Percentiles rank a stretch among this genome's conserved stretches.
These are phyloP conservation scores for Porcisia hertigi DNA, from an alignment of 208 protist genomes.

Conservation along the genomic window DNA sequence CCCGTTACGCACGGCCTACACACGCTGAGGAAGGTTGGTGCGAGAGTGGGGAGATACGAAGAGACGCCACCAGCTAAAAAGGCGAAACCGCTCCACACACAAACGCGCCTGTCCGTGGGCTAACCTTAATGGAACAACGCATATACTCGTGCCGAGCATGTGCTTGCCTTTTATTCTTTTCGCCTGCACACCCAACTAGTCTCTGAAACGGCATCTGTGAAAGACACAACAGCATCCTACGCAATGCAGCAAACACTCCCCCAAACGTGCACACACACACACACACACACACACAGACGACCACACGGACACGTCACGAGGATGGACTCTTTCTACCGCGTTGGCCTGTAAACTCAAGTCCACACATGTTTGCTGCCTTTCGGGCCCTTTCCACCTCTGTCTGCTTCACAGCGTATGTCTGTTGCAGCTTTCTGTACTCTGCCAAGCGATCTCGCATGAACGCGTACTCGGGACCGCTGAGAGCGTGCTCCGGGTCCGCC, in stretches of 20 bases:
- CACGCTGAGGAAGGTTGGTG: too few relatives aligned
- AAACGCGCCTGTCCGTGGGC: too few relatives aligned
- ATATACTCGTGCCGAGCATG: not conserved
- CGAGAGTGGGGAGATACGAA: too few relatives aligned
- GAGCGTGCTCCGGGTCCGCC: constrained; percentile 26
- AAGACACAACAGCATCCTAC: not conserved
- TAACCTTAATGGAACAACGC: not conserved
- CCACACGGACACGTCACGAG: not conserved
- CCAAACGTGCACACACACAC: too few relatives aligned
- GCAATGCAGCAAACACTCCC: not conserved
- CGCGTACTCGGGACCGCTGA: constrained; percentile 60
- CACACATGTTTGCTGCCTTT: constrained; percentile 77
- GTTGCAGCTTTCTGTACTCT: constrained; percentile 69
- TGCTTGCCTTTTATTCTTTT: too few relatives aligned
- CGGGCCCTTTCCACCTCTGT: constrained; percentile 79
- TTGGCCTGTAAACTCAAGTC: constrained; percentile 85
- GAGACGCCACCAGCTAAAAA: too few relatives aligned
- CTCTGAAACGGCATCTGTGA: not conserved
- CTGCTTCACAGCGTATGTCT: constrained; percentile 85
- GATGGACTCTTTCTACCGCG: constrained; percentile 19
- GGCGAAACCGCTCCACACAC: too few relatives aligned
- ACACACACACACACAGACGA: not conserved
- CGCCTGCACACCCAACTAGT: not conserved
- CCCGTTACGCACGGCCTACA: too few relatives aligned
- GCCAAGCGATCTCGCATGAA: constrained; percentile 64